Evolutionary conservation across 106 monocot genomes (phyloP), one percentile per base, ranked within the genome.

Genomic region (Apostasia ramifera): DNA sequence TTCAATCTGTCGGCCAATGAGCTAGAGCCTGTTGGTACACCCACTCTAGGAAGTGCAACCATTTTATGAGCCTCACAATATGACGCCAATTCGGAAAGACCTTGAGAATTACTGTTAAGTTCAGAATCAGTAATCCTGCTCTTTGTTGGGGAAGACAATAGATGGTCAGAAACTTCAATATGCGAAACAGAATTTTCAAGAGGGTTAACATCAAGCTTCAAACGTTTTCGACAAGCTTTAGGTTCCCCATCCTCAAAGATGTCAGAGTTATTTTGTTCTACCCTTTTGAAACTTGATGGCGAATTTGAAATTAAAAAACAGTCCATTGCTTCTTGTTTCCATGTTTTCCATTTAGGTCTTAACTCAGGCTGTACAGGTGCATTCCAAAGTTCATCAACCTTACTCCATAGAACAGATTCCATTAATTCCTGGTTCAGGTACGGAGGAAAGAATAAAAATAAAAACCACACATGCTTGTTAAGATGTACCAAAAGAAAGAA

Each of bases 311-410:
- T 65, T 51, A 66, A 73, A 63, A 89, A 89, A 74, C 62, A 77
- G 74, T 83, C 87, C 74, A 85, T 85, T 44, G 84, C 82, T 79
- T 97, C 92, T 63, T 89, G 92, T 71, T 92, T 97, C 89, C 88
- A 87, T 45, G 82, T 81, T 70, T 79, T 92, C 97, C 97, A 97
- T 66, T 97, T 92, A 57, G 79, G 71, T 61, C 74, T 75, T 68
- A 83, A 66, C 53, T 92, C 86, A 51, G 78, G 81, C 70, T 92
- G 89, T 57, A 81, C 69, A 67, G 91, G 83, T 66, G 86, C 84
- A 68, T 78, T 76, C 88, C 81, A 81, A 39, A 97, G 85, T 64
- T 81, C 80, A 43, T 85, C 81, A 13, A 97, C 81, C 72, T 86
- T 70, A 57, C 42, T 73, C 97, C 97, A 97, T 12, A 83, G 59